Percentiles rank a stretch among this genome's conserved stretches.
phyloP scores from a whole-genome alignment of 176 grass and related monocot genomes.

The Paspalum notatum region DNA sequence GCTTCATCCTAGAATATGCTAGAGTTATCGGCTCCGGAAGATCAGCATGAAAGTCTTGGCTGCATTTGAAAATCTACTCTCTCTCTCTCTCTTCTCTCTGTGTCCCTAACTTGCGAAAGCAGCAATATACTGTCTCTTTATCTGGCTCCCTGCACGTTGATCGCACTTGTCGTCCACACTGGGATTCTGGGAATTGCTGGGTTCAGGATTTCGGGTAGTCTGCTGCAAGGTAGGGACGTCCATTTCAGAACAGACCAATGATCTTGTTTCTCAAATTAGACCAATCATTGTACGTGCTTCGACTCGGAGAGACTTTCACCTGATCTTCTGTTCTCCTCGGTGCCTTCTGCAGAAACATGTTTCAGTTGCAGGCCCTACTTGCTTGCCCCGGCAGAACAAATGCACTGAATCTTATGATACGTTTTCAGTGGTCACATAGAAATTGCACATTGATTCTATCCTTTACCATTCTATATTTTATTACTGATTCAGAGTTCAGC shows the following conservation, averaged over 20 bases:
- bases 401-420: slow-evolving; percentile 3
- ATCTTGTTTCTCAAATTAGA: neutral
- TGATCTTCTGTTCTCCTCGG: neutral
- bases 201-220: neutral
- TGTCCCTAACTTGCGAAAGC: neutral
- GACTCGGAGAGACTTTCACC: slow-evolving; percentile 1
- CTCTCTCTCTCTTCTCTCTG: neutral
- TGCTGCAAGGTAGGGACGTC: slow-evolving; percentile 4
- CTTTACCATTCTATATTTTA: neutral
- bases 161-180: neutral
- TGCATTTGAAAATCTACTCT: neutral
- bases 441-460: slow-evolving; percentile 2
- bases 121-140: neutral
- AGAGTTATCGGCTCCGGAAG: too few species aligned
- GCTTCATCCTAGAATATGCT: neutral
- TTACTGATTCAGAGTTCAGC: neutral
- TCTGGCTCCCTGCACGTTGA: neutral
- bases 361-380: slow-evolving; percentile 24
- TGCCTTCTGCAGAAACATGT: slow-evolving; percentile 12
- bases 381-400: neutral
- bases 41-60: neutral
- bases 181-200: neutral
- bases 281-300: slow-evolving; percentile 14
- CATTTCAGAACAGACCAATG: slow-evolving; percentile 15
- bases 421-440: neutral